Percentiles rank a stretch among this genome's conserved stretches.
These are phyloP conservation scores for Pichia norvegensis DNA, from an alignment of 1,139 yeast genomes.

Conservation along the genomic window DNA sequence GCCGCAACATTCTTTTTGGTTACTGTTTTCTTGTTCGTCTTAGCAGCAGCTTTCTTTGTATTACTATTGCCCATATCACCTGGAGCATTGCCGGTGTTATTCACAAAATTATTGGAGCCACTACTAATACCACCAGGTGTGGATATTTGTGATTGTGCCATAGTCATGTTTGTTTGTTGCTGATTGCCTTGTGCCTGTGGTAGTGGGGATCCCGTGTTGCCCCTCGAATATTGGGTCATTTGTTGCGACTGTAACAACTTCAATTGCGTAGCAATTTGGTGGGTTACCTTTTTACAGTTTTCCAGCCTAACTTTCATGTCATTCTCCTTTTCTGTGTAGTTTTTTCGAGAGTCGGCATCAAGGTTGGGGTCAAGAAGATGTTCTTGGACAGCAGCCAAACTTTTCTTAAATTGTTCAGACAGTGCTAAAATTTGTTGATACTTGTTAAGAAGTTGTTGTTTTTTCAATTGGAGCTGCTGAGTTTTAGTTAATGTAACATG, in stretches of 20 bases:
- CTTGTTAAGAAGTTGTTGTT: conserved; percentile 26
- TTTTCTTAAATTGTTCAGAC: conserved; percentile 39
- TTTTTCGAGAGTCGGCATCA: conserved; percentile 28
- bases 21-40: conserved; percentile 1
- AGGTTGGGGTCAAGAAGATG: conserved; percentile 30
- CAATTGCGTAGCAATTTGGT: conserved; percentile 24
- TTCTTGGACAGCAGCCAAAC: conserved; percentile 31
- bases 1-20: conserved; percentile 9
- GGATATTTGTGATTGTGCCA: conserved; percentile 2
- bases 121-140: neutral
- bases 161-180: conserved; percentile 6
- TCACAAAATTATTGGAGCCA: neutral
- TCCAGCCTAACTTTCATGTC: conserved; percentile 27
- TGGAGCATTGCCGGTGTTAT: neutral
- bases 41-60: neutral
- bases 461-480: conserved; percentile 19
- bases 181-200: conserved; percentile 1
- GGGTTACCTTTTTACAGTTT: conserved; percentile 25
- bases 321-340: conserved; percentile 24
- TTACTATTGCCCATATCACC: neutral
- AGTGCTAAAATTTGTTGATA: conserved; percentile 28
- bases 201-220: conserved; percentile 4
- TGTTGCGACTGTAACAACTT: conserved; percentile 21
- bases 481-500: conserved; percentile 10
- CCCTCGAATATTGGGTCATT: conserved; percentile 3